Conservation (phyloP, 176 grass and related monocot species). For the Raddia distichophylla region DNA sequence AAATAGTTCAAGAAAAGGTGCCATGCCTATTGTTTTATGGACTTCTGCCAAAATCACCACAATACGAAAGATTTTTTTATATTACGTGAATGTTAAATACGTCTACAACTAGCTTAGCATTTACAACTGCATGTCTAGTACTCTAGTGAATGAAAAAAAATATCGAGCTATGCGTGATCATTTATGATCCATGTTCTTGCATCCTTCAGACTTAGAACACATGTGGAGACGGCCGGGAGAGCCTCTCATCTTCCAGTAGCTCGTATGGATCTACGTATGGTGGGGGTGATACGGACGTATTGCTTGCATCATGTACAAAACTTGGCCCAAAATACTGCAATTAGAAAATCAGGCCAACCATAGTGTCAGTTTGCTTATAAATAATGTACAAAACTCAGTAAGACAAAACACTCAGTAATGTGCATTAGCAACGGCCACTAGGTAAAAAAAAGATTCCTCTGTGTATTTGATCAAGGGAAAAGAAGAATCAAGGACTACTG, state of each 20-base stretch:
- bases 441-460: not conserved
- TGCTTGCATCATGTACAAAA: conserved; percentile 81
- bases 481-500: not conserved
- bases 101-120: conserved; percentile 52
- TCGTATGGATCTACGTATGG: conserved; percentile 84
- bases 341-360: conserved; percentile 8
- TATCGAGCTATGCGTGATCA: conserved; percentile 29
- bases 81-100: conserved; percentile 11
- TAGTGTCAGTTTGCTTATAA: not conserved
- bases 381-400: not conserved
- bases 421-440: not conserved
- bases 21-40: not conserved
- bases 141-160: conserved; percentile 26
- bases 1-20: not conserved
- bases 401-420: not conserved
- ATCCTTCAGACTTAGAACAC: conserved; percentile 43
- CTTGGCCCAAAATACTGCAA: conserved; percentile 78
- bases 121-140: conserved; percentile 45
- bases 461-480: not conserved
- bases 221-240: conserved; percentile 54
- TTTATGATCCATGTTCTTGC: not conserved
- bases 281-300: conserved; percentile 43
- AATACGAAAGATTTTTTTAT: not conserved
- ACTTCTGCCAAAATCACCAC: not conserved
- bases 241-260: conserved; percentile 84